Base-by-base conservation (phyloP, 768 basidiomycete species). In the Boletellus emodensis region DNA sequence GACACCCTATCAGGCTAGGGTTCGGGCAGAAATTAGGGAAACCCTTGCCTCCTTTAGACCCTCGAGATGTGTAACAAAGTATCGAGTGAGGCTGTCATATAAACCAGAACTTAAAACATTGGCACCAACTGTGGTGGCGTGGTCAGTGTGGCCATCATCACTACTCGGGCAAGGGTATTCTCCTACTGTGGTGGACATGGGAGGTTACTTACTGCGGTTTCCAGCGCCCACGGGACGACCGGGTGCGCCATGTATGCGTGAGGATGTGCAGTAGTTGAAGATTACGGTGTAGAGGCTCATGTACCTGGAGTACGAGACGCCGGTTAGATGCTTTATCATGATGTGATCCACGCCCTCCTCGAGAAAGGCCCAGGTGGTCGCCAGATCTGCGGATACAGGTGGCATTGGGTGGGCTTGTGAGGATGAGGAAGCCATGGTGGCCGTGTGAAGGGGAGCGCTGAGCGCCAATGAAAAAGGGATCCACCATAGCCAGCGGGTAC, bases 71-170 rank as follows among this genome's bases (percentile, higher is more conserved):
- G 75, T 71, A 32, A 85, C 79, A 66, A 98, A 92, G 76, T 96
- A 98, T 51, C 82, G 80, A 62, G 90, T 90, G 65, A 99, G 81
- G 69, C 93, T 87, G 67, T 93, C 91, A 70, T 99, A 99, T 52
- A 99, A 72, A 79, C 98, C 95, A 44, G 93, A 89, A 48, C 94
- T 94, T 89, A 95, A 95, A 69, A 97, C 66, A 72, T 94, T 94
- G 42, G 94, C 91, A 36, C 94, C 94, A 48, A 87, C 87, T 89
- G 64, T 45, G 38, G 52, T 18, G 44, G 40, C n/a, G 45, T 45
- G 54, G 49, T 66, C 37, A 67, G 58, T 42, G 41, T 26, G 30
- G 15, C 22, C 49, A 52, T 52, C 3, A 17, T 45, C 60, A 55
- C 58, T 55, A 65, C n/a, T 67, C 63, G 32, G 7, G 36, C 20